Conservation (phyloP, 495 filamentous ascomycete species). For the Lindgomyces ingoldianus region DNA sequence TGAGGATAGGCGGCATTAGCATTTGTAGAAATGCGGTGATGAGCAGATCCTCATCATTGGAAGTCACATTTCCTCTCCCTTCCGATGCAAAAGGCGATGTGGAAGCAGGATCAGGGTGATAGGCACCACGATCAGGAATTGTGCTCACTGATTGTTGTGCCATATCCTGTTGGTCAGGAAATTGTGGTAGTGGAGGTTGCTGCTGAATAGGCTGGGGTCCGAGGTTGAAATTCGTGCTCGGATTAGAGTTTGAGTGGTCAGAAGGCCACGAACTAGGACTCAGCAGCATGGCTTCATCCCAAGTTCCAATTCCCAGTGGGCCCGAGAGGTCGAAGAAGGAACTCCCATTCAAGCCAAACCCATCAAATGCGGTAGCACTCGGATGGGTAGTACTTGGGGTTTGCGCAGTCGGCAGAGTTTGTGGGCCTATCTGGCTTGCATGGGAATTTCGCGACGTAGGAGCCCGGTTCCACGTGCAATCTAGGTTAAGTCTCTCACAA, state of each 20-base stretch:
- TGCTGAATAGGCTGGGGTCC: conserved; percentile 13
- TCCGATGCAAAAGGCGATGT: conserved; percentile 23
- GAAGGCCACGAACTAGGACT: conserved; percentile 24
- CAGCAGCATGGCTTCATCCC: conserved; percentile 29
- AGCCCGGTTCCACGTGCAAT: conserved; percentile 21
- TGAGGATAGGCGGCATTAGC: conserved; percentile 29
- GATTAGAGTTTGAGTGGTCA: neutral
- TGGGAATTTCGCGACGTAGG: neutral
- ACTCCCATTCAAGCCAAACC: conserved; percentile 15
- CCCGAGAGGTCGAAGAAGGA: conserved; percentile 26
- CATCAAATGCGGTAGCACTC: neutral
- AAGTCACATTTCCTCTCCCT: neutral
- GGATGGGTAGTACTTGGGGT: neutral
- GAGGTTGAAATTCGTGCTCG: neutral
- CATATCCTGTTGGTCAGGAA: neutral
- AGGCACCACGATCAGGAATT: conserved; percentile 1
- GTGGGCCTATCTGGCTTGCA: conserved; percentile 15
- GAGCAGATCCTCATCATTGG: conserved; percentile 11
- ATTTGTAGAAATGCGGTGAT: conserved; percentile 27
- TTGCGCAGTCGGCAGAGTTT: neutral
- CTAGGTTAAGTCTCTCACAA: conserved; percentile 25
- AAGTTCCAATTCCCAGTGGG: conserved; percentile 19
- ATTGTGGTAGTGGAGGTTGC: neutral
- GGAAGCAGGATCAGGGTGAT: conserved; percentile 16
- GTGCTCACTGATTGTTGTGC: neutral